phyloP scores from a whole-genome alignment of 192 early-diverging fungal species.

The Thamnidium elegans region DNA sequence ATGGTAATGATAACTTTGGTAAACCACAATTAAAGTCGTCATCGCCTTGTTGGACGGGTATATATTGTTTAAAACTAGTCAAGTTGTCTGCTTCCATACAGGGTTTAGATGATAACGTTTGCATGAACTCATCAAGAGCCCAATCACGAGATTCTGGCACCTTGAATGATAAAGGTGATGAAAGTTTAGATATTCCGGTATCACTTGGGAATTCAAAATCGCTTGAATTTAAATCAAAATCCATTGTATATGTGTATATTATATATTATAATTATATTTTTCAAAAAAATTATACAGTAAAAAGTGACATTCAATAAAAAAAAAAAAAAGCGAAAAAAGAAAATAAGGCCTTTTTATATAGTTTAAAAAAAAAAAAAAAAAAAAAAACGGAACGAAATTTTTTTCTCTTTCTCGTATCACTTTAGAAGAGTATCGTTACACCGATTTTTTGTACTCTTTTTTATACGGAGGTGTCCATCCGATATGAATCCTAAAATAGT shows the following conservation, averaged over 20 bases:
- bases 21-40: neutral
- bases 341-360: neutral
- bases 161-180: constrained; percentile 15
- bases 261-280: constrained; percentile 1
- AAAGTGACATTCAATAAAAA: neutral
- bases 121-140: constrained; percentile 10
- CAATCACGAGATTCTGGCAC: constrained; percentile 26
- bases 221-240: constrained; percentile 22
- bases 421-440: too few species aligned
- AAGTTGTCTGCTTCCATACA: neutral
- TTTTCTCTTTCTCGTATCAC: too few species aligned
- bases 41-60: constrained; percentile 1
- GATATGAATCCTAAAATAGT: too few species aligned
- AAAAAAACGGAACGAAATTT: neutral
- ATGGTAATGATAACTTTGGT: neutral
- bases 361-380: neutral
- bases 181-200: constrained; percentile 22
- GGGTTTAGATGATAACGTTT: neutral
- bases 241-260: constrained; percentile 20
- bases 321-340: neutral
- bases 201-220: constrained; percentile 30
- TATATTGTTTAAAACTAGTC: neutral
- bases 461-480: too few species aligned
- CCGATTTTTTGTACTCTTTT: too few species aligned
- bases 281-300: neutral